Evolutionary conservation across 306 rosid genomes (phyloP).

Genomic region (Neltuma alba): DNA sequence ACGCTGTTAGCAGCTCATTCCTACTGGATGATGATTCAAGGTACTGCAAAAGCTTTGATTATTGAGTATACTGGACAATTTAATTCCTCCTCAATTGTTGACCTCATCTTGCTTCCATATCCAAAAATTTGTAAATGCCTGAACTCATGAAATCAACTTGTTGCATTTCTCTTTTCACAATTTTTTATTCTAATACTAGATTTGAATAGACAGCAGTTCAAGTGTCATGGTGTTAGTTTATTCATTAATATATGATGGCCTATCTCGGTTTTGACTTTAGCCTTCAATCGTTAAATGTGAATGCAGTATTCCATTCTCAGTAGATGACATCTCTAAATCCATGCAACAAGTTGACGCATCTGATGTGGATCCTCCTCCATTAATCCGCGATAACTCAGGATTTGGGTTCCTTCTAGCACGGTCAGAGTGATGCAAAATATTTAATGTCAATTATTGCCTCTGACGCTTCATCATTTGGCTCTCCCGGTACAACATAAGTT

Average conservation of each 20-base stretch:
- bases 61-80: background rate
- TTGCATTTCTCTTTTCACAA: background rate
- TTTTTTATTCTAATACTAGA: background rate
- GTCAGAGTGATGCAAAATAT: conserved; percentile 56
- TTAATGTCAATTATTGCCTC: conserved; percentile 31
- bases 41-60: conserved; percentile 44
- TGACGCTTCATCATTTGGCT: conserved; percentile 34
- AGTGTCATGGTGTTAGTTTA: background rate
- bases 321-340: conserved; percentile 96
- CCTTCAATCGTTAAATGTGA: conserved; percentile 30
- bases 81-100: background rate
- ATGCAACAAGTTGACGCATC: conserved; percentile 88
- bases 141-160: background rate
- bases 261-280: background rate
- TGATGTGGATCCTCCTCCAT: conserved; percentile 94
- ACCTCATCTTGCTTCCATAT: background rate
- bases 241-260: background rate
- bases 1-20: conserved; percentile 96
- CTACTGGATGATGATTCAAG: conserved; percentile 97
- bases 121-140: background rate
- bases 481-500: conserved; percentile 45
- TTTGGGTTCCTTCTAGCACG: conserved; percentile 92
- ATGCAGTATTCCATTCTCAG: conserved; percentile 96
- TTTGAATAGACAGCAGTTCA: background rate
- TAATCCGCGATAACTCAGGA: conserved; percentile 97